phyloP scores from a whole-genome alignment of 2,329 filamentous ascomycete species.

The Epichloe festucae region DNA sequence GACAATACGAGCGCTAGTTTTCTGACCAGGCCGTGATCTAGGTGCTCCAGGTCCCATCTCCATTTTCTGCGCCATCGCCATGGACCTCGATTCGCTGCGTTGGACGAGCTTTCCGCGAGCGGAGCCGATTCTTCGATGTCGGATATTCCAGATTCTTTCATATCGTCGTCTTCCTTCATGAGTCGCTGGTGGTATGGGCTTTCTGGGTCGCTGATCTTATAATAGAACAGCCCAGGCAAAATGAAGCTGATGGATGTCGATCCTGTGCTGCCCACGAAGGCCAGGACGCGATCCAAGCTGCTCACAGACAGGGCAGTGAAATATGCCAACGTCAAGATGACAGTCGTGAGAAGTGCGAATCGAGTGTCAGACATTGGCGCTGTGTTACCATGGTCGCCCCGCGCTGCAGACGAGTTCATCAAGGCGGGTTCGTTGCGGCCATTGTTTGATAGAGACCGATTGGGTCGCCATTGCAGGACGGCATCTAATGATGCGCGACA shows the following conservation, averaged over 20 bases:
- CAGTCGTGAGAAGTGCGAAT: conserved; percentile 80
- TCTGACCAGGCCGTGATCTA: conserved; percentile 54
- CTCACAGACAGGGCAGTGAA: conserved; percentile 81
- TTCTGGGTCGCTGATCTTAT: conserved; percentile 90
- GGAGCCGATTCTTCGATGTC: conserved; percentile 36
- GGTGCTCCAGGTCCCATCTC: conserved; percentile 47
- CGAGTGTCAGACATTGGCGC: conserved; percentile 70
- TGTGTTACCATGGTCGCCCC: conserved; percentile 39
- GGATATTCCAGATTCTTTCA: conserved; percentile 41
- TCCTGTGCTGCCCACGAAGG: conserved; percentile 90
- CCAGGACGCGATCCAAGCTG: conserved; percentile 78
- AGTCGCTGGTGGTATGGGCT: conserved; percentile 76
- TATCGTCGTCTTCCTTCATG: conserved; percentile 82
- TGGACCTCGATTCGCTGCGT: conserved; percentile 19
- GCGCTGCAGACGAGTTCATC: conserved; percentile 23
- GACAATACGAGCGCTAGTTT: conserved; percentile 63
- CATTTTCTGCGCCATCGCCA: conserved; percentile 43
- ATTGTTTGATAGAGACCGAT: conserved; percentile 24
- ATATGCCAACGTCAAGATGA: conserved; percentile 75
- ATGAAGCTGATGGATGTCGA: conserved; percentile 96
- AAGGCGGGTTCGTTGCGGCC: conserved; percentile 29
- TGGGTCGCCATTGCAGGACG: conserved; percentile 82
- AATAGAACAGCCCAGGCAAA: conserved; percentile 90
- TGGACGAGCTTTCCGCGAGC: conserved; percentile 28
- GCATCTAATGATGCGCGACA: conserved; percentile 92